phyloP scores from a whole-genome alignment of 331 rosid species.

The Malus hybrid region DNA sequence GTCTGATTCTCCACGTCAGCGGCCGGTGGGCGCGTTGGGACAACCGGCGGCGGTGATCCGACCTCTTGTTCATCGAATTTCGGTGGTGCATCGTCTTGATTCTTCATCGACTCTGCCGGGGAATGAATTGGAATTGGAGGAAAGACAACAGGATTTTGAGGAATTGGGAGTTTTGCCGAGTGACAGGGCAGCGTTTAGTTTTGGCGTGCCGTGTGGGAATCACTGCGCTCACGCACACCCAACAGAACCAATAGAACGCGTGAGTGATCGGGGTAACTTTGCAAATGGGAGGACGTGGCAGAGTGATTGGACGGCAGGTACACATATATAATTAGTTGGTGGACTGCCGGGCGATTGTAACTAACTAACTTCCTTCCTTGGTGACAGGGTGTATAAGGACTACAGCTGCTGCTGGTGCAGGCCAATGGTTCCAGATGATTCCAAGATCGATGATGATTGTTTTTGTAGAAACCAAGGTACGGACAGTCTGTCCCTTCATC shows the following conservation, averaged over 20 bases:
- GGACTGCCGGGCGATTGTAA: neutral
- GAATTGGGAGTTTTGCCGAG: neutral
- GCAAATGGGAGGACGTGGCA: neutral
- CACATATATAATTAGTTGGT: neutral
- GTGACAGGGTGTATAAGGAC: too few relatives aligned
- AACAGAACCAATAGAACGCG: neutral
- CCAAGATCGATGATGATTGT: neutral
- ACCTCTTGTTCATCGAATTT: neutral
- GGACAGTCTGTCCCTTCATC: neutral
- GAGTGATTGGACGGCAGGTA: neutral
- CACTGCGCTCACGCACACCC: neutral
- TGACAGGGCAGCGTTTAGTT: neutral
- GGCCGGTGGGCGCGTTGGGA: neutral
- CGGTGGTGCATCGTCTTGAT: conserved; percentile 3
- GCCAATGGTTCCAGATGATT: neutral
- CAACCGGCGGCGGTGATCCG: conserved; percentile 1
- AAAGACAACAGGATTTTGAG: neutral
- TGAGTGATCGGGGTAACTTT: neutral
- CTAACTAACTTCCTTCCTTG: neutral
- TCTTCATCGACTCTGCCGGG: neutral
- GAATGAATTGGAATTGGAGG: neutral
- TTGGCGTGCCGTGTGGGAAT: neutral
- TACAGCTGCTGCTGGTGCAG: neutral
- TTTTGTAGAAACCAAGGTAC: neutral
- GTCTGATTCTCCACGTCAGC: conserved; percentile 7